These are phyloP conservation scores for Stemphylium lycopersici DNA, from an alignment of 2,329 filamentous ascomycete species.

Conservation along the genomic window DNA sequence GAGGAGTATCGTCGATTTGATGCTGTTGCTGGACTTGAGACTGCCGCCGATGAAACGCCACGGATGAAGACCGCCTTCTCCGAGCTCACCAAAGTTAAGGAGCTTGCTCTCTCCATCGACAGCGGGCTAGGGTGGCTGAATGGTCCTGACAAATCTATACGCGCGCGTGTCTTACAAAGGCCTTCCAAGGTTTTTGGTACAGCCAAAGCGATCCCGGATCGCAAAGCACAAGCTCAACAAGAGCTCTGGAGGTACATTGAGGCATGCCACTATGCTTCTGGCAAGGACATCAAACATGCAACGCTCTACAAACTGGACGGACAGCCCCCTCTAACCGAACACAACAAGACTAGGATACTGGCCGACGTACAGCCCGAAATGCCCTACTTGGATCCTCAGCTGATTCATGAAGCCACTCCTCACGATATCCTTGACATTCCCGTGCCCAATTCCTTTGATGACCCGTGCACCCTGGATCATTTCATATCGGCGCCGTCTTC, in stretches of 20 bases:
- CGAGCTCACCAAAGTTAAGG: constrained; percentile 61
- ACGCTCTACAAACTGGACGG: constrained; percentile 38
- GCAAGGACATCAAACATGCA: constrained; percentile 35
- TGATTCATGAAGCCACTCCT: constrained; percentile 36
- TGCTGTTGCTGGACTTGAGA: constrained; percentile 65
- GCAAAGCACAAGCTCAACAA: constrained; percentile 42
- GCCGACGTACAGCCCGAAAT: constrained; percentile 30
- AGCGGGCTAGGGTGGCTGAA: constrained; percentile 71
- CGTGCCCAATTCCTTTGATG: constrained; percentile 28
- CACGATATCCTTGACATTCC: constrained; percentile 26
- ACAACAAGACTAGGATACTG: constrained; percentile 17
- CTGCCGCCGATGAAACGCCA: constrained; percentile 67
- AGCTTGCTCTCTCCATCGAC: constrained; percentile 71
- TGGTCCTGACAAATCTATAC: constrained; percentile 64
- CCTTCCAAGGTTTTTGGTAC: constrained; percentile 56
- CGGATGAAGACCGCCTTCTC: constrained; percentile 67
- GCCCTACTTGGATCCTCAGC: constrained; percentile 38
- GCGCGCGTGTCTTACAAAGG: constrained; percentile 55
- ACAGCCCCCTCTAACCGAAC: constrained; percentile 19
- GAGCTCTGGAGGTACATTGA: constrained; percentile 47
- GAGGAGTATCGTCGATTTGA: constrained; percentile 65
- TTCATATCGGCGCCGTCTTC: constrained; percentile 23
- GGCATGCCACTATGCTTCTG: constrained; percentile 23
- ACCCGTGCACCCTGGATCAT: constrained; percentile 26
- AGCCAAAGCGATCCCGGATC: constrained; percentile 47